These are phyloP conservation scores for Blastobotrys ciferrii DNA, from an alignment of 1,139 yeast species.

Conservation along the genomic window DNA sequence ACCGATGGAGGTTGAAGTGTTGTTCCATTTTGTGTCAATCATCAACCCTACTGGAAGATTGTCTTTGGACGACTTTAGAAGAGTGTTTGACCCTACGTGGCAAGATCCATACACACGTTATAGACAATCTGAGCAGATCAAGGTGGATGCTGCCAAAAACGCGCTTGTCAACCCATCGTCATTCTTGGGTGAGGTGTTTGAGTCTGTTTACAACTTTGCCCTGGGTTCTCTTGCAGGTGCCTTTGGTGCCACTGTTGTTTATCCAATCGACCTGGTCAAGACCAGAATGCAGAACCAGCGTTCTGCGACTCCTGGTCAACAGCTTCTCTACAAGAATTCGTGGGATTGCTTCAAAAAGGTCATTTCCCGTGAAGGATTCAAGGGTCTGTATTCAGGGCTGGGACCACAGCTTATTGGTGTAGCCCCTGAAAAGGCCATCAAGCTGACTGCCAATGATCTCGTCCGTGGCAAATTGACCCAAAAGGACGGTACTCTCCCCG, in stretches of 20 bases:
- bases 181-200: slow-evolving; percentile 55
- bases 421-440: slow-evolving; percentile 97
- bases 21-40: slow-evolving; percentile 44
- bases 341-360: slow-evolving; percentile 84
- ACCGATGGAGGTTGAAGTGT: slow-evolving; percentile 45
- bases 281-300: slow-evolving; percentile 98
- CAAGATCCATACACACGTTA: slow-evolving; percentile 39
- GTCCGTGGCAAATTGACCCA: slow-evolving; percentile 72
- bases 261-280: slow-evolving; percentile 94
- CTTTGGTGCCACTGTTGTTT: slow-evolving; percentile 96
- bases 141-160: slow-evolving; percentile 43
- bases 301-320: slow-evolving; percentile 52
- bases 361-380: slow-evolving; percentile 70
- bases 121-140: slow-evolving; percentile 34
- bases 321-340: slow-evolving; percentile 67
- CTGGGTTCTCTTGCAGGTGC: slow-evolving; percentile 96
- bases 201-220: slow-evolving; percentile 81
- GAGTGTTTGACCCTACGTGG: slow-evolving; percentile 47
- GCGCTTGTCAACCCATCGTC: slow-evolving; percentile 40
- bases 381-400: slow-evolving; percentile 90
- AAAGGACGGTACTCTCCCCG: slow-evolving; percentile 53
- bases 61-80: slow-evolving; percentile 40
- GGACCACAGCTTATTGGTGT: slow-evolving; percentile 96
- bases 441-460: slow-evolving; percentile 88
- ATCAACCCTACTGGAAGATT: slow-evolving; percentile 38